Evolutionary conservation across 2,329 filamentous ascomycete genomes (phyloP).

Genomic region (Celoporthe dispersa): DNA sequence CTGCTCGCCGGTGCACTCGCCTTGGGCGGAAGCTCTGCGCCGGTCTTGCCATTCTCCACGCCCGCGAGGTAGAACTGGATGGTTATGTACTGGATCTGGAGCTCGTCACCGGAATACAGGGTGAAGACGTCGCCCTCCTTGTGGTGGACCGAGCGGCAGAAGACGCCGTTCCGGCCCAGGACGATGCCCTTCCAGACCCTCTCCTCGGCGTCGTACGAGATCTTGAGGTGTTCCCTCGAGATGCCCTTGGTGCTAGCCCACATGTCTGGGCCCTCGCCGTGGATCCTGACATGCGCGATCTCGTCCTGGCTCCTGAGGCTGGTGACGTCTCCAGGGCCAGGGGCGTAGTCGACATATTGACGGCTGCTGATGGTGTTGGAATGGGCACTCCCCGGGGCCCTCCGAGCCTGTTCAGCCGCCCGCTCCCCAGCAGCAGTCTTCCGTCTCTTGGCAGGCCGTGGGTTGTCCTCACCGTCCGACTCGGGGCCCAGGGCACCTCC

Average conservation of each 20-base stretch:
- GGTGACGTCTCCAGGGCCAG: slow-evolving; percentile 62
- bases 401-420: slow-evolving; percentile 21
- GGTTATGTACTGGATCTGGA: slow-evolving; percentile 73
- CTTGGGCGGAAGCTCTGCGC: slow-evolving; percentile 55
- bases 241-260: slow-evolving; percentile 71
- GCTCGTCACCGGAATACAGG: slow-evolving; percentile 66
- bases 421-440: slow-evolving; percentile 46
- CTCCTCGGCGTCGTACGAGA: slow-evolving; percentile 68
- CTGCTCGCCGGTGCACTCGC: slow-evolving; percentile 41
- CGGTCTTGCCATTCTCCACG: slow-evolving; percentile 60
- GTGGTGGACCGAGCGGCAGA: slow-evolving; percentile 62
- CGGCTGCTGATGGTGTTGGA: slow-evolving; percentile 55
- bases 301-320: slow-evolving; percentile 64
- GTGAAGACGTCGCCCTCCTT: slow-evolving; percentile 60
- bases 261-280: slow-evolving; percentile 67
- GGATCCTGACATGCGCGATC: slow-evolving; percentile 71
- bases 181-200: slow-evolving; percentile 68
- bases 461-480: slow-evolving; percentile 58
- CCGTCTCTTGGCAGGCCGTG: slow-evolving; percentile 52
- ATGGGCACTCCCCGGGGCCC: slow-evolving; percentile 27
- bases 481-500: slow-evolving; percentile 70
- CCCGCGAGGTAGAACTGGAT: slow-evolving; percentile 73
- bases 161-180: slow-evolving; percentile 69
- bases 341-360: slow-evolving; percentile 64
- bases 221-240: slow-evolving; percentile 74